Conservation (phyloP, 257 asterid species). For the Thymus quinquecostatus region DNA sequence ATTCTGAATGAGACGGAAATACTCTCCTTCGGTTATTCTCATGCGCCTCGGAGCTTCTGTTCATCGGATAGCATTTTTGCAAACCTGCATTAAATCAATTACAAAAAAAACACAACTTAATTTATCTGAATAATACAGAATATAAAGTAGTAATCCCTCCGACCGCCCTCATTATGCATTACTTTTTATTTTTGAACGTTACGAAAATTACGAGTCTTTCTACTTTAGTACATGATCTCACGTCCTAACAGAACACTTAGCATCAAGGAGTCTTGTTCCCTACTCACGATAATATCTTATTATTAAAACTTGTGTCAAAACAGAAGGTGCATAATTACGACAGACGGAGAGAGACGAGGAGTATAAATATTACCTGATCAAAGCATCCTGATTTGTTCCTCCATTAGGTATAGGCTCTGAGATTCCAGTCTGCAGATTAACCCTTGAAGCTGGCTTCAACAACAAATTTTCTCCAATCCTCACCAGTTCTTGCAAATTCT, state of each 20-base stretch:
- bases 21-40: too few relatives aligned
- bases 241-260: too few relatives aligned
- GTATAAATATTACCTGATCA: slow-evolving; percentile 40
- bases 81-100: slow-evolving; percentile 41
- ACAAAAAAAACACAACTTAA: not conserved
- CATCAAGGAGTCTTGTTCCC: too few relatives aligned
- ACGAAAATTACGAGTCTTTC: too few relatives aligned
- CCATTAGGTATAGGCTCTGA: slow-evolving; percentile 47
- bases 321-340: too few relatives aligned
- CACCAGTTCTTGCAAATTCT: slow-evolving; percentile 50
- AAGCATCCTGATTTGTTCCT: slow-evolving; percentile 64
- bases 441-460: slow-evolving; percentile 36
- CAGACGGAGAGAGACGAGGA: too few relatives aligned
- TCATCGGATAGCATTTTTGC: slow-evolving; percentile 54
- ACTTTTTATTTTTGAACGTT: too few relatives aligned
- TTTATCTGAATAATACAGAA: not conserved
- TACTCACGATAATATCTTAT: too few relatives aligned
- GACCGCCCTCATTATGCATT: not conserved
- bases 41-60: slow-evolving; percentile 39
- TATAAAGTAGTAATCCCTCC: too few relatives aligned
- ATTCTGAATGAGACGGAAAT: too few relatives aligned
- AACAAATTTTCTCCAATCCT: slow-evolving; percentile 48
- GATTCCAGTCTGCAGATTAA: slow-evolving; percentile 50
- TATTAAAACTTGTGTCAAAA: too few relatives aligned
- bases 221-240: too few relatives aligned